A percentile compares a stretch with the other conserved stretches of the same genome.
phyloP scores from a whole-genome alignment of 208 protist genomes.

The Trypanosoma caninum region DNA sequence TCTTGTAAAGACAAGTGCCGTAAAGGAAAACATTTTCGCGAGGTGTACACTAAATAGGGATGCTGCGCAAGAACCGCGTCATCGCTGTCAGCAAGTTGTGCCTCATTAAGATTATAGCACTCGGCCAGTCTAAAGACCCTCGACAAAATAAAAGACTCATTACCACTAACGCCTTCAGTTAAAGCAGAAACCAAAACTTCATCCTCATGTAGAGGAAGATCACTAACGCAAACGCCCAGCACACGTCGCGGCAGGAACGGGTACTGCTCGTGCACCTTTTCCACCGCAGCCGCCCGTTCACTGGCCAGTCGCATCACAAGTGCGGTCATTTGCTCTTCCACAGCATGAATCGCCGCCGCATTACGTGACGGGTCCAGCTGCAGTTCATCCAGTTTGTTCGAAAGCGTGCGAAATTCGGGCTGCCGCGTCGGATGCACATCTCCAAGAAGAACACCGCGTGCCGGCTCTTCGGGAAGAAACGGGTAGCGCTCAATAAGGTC shows the following conservation, averaged over 20 bases:
- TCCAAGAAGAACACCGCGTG: slow-evolving; percentile 18
- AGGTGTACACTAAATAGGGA: slow-evolving; percentile 43
- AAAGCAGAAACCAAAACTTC: slow-evolving; percentile 14
- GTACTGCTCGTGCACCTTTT: slow-evolving; percentile 13
- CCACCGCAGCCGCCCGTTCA: slow-evolving; percentile 8
- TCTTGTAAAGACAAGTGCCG: slow-evolving; percentile 34
- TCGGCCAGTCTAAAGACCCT: slow-evolving; percentile 8
- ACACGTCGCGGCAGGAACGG: slow-evolving; percentile 28
- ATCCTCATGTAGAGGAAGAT: slow-evolving; percentile 23
- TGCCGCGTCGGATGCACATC: slow-evolving; percentile 10
- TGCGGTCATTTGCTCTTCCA: slow-evolving; percentile 15
- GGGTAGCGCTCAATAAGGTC: slow-evolving; percentile 38
- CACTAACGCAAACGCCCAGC: slow-evolving; percentile 23
- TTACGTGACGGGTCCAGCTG: slow-evolving; percentile 16
- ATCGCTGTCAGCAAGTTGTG: slow-evolving; percentile 26
- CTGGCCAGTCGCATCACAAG: slow-evolving; percentile 21
- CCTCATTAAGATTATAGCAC: slow-evolving; percentile 11
- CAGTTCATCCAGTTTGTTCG: slow-evolving; percentile 33
- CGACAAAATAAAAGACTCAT: neutral
- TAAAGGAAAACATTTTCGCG: slow-evolving; percentile 39
- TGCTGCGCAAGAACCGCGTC: slow-evolving; percentile 25
- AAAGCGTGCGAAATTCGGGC: slow-evolving; percentile 22
- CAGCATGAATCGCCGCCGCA: slow-evolving; percentile 19
- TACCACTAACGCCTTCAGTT: neutral
- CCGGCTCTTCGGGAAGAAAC: slow-evolving; percentile 29